Evolutionary conservation across 202 grass and related monocot species (phyloP).

Genomic region (Musa balbisiana): DNA sequence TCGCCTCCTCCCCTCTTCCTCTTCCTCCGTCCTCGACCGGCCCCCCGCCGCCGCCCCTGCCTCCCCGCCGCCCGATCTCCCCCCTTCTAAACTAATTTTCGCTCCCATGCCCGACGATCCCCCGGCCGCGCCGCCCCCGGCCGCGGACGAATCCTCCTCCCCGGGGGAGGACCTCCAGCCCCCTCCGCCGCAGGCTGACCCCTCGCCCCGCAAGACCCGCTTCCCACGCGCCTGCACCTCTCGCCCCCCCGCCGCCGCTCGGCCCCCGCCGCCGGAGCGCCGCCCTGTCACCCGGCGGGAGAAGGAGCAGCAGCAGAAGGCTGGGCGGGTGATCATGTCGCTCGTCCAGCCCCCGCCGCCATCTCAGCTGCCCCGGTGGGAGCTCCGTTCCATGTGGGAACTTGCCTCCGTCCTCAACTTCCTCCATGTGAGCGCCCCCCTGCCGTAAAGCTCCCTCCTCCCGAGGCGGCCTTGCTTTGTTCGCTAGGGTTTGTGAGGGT

Average conservation of each 20-base stretch:
- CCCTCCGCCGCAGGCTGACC: neutral
- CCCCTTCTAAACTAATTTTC: constrained; percentile 24
- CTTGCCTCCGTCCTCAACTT: constrained; percentile 88
- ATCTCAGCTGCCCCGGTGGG: constrained; percentile 46
- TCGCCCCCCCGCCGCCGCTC: constrained; percentile 28
- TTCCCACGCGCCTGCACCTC: constrained; percentile 77
- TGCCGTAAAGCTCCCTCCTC: neutral
- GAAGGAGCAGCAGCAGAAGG: constrained; percentile 38
- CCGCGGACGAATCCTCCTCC: constrained; percentile 16
- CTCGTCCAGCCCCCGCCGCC: constrained; percentile 49
- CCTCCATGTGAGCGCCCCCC: constrained; percentile 52
- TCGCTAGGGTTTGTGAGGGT: constrained; percentile 23
- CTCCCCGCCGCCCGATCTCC: constrained; percentile 30
- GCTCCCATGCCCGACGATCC: constrained; percentile 9
- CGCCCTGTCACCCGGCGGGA: constrained; percentile 25
- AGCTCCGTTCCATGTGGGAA: constrained; percentile 90
- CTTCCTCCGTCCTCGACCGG: constrained; percentile 41
- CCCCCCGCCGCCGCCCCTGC: constrained; percentile 23
- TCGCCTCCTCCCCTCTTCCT: constrained; percentile 28
- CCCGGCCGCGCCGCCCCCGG: neutral
- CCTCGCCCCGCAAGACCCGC: constrained; percentile 35
- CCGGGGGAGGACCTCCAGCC: constrained; percentile 14
- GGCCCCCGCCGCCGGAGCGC: constrained; percentile 32
- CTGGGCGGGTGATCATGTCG: constrained; percentile 56
- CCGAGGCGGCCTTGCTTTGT: neutral